Conservation (phyloP, 2,329 filamentous ascomycete species). For the Phyllosticta citrichinensis region DNA sequence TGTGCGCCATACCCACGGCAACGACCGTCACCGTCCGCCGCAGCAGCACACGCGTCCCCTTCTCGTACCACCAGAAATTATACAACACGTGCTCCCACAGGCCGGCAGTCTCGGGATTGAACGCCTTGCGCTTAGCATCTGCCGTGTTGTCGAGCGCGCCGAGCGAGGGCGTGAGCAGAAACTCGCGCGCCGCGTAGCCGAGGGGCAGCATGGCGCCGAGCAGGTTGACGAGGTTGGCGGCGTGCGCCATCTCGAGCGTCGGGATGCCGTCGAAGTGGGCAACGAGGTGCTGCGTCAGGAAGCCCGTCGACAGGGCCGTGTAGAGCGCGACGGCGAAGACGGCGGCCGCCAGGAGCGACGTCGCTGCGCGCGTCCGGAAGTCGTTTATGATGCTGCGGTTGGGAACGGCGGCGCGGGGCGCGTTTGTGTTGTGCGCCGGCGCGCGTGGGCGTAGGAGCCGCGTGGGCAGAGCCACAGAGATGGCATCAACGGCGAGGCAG, state of each 20-base stretch:
- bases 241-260: constrained; percentile 58
- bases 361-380: constrained; percentile 40
- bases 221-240: constrained; percentile 41
- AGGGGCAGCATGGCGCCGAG: constrained; percentile 52
- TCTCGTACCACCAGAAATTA: constrained; percentile 64
- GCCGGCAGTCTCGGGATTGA: constrained; percentile 55
- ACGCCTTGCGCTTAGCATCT: constrained; percentile 39
- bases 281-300: constrained; percentile 63
- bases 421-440: constrained; percentile 49
- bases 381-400: constrained; percentile 34
- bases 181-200: constrained; percentile 61
- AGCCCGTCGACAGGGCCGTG: constrained; percentile 51
- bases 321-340: constrained; percentile 70
- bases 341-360: constrained; percentile 55
- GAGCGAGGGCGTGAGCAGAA: constrained; percentile 65
- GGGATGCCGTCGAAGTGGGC: constrained; percentile 64
- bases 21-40: constrained; percentile 44
- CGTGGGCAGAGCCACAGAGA: constrained; percentile 64
- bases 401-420: constrained; percentile 23
- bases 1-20: constrained; percentile 39
- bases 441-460: constrained; percentile 60
- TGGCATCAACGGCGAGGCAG: constrained; percentile 56
- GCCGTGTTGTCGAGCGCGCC: constrained; percentile 44
- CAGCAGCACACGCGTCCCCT: constrained; percentile 52
- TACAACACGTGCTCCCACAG: constrained; percentile 60